Base-by-base conservation (phyloP, 441 rosid genomes). In the Aquilaria agallochum region DNA sequence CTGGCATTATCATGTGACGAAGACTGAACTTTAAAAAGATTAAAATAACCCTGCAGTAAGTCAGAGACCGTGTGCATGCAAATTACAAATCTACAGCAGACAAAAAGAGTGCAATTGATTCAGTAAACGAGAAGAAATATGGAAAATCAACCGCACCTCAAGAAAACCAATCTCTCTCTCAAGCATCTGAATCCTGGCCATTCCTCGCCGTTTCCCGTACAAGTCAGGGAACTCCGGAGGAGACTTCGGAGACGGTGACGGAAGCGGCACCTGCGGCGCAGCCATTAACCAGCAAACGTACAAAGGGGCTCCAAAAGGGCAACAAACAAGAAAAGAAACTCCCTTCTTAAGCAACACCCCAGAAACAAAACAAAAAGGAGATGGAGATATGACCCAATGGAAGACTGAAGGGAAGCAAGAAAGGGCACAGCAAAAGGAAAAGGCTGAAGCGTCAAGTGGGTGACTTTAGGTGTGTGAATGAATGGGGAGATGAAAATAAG, bases 171-270 rank as follows among this genome's bases (percentile, higher is more conserved):
- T 81, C 64, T 84, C 90, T 63, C 80, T 74, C 71, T 81, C 90
- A 58, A 81, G 76, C 62, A 74, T 60, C 65, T 82, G 85, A 40
- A 79, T 74, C 45, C 70, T 79, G 48, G 76, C 69, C 70, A 77
- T 32, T 69, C 74, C 80, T 64, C 76, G 65, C 68, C 87, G 64
- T 69, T 71, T 84, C 5, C 83, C 83, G 51, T 69, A 79, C 78
- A 84, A 74, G 71, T 81, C 87, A 20, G 94, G 91, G 66, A 76
- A 84, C 73, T 76, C 72, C 42, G 89, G 90, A 53, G 89, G 90
- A 46, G 85, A 80, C 71, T 78, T 80, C 2, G 90, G 94, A 58
- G 78, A 55, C 8, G 93, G 93, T 31, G 83, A 83, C 12, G 86
- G 89, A 66, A 76, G 65, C 32, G 73, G 74, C 61, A 72, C 64